Percentiles rank a stretch among this genome's conserved stretches.
Evolutionary conservation across 257 asterid genomes (phyloP).

Genomic region (Solanum rostratum): DNA sequence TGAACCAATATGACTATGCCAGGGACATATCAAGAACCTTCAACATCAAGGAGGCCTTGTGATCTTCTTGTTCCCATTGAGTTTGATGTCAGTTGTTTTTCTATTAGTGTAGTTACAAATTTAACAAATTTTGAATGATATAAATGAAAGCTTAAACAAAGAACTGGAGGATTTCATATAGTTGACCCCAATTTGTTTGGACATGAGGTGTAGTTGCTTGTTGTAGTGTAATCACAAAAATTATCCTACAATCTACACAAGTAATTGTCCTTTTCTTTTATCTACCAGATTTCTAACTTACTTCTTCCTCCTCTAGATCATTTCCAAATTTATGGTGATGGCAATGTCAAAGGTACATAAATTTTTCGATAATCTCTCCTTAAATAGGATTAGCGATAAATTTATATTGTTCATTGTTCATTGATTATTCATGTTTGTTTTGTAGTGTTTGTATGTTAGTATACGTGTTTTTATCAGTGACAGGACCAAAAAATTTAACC

Average conservation of each 20-base stretch:
- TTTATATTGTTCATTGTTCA: not conserved
- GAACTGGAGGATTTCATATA: not conserved
- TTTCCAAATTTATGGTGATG: constrained; percentile 30
- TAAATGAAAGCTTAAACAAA: not conserved
- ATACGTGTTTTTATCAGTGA: not conserved
- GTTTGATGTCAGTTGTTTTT: not conserved
- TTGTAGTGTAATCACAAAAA: not conserved
- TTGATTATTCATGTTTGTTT: not conserved
- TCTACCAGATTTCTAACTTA: too few relatives aligned
- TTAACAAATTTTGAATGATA: not conserved
- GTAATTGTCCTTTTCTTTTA: not conserved
- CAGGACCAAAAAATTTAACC: not conserved
- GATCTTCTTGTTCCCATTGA: not conserved
- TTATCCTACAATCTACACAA: not conserved
- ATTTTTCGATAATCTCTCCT: not conserved
- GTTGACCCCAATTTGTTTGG: not conserved
- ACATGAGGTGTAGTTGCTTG: not conserved
- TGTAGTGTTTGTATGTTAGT: not conserved
- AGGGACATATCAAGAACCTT: constrained; percentile 59
- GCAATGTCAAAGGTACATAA: constrained; percentile 16
- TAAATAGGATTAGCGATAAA: not conserved
- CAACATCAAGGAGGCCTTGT: constrained; percentile 89
- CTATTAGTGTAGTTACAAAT: not conserved
- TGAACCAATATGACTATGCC: constrained; percentile 78
- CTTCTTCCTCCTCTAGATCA: constrained; percentile 23